Conservation (phyloP, 352 stramenopile genomes). For the Phytophthora chlamydospora region DNA sequence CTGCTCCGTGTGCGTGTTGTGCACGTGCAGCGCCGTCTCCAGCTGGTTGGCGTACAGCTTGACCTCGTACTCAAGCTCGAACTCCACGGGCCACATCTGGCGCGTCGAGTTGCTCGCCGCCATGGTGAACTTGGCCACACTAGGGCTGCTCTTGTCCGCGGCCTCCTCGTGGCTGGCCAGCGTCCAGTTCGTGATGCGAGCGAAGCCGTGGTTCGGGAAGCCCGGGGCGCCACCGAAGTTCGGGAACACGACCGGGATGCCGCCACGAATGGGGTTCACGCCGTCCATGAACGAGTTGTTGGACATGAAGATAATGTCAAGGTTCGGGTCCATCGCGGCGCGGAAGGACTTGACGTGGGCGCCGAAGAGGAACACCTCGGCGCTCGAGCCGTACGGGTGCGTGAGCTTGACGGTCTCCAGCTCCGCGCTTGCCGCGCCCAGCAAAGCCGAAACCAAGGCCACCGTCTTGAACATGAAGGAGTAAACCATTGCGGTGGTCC, state of each 20-base stretch:
- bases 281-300: constrained; percentile 77
- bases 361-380: constrained; percentile 74
- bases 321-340: constrained; percentile 24
- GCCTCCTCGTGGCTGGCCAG: constrained; percentile 18
- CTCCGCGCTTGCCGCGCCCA: constrained; percentile 35
- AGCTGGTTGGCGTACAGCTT: constrained; percentile 65
- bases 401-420: constrained; percentile 52
- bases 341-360: constrained; percentile 79
- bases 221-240: constrained; percentile 72
- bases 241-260: constrained; percentile 92
- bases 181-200: constrained; percentile 59
- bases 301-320: constrained; percentile 88
- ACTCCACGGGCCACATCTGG: constrained; percentile 59
- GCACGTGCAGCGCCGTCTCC: constrained; percentile 76
- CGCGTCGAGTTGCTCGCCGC: constrained; percentile 35
- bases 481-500: constrained; percentile 19
- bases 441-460: constrained; percentile 20
- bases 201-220: constrained; percentile 89
- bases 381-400: constrained; percentile 65
- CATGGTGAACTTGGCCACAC: constrained; percentile 45
- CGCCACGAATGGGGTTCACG: constrained; percentile 86
- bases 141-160: constrained; percentile 22
- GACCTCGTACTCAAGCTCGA: constrained; percentile 73
- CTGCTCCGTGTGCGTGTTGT: constrained; percentile 81
- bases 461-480: constrained; percentile 26